These are phyloP conservation scores for Aspergillus nomiae DNA, from an alignment of 2,329 filamentous ascomycete species.

Conservation along the genomic window DNA sequence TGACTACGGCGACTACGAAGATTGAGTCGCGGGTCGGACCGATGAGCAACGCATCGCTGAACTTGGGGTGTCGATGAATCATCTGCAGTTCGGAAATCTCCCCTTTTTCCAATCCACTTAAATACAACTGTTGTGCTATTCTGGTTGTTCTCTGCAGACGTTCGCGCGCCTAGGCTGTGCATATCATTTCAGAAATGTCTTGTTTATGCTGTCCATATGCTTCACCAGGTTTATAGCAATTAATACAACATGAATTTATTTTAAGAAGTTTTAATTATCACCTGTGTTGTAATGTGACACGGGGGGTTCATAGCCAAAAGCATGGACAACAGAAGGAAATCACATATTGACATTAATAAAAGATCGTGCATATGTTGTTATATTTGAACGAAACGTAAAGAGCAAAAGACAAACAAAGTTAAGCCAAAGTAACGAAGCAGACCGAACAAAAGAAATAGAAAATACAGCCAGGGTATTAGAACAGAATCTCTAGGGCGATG, in stretches of 20 bases:
- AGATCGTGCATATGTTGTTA: neutral
- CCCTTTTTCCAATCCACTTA: neutral
- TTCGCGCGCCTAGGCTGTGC: slow-evolving; percentile 10
- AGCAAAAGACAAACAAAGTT: neutral
- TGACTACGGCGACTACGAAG: slow-evolving; percentile 18
- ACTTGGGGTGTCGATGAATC: slow-evolving; percentile 9
- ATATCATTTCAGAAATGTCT: neutral
- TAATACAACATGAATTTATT: neutral
- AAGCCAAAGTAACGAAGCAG: neutral
- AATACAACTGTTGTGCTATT: slow-evolving; percentile 1
- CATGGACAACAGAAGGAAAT: neutral
- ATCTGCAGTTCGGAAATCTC: slow-evolving; percentile 5
- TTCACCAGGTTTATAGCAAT: neutral
- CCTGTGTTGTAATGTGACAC: neutral
- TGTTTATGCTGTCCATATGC: neutral
- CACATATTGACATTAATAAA: neutral
- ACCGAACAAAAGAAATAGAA: neutral
- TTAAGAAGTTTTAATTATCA: neutral
- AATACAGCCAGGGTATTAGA: slow-evolving; percentile 16
- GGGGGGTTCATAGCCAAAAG: neutral
- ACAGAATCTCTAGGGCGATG: slow-evolving; percentile 7
- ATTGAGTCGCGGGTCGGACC: slow-evolving; percentile 20
- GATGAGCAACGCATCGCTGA: slow-evolving; percentile 14
- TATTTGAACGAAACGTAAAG: neutral
- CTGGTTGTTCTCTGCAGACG: neutral